Base-by-base conservation (phyloP, 2,329 filamentous ascomycete genomes). In the Xylaria sp. region DNA sequence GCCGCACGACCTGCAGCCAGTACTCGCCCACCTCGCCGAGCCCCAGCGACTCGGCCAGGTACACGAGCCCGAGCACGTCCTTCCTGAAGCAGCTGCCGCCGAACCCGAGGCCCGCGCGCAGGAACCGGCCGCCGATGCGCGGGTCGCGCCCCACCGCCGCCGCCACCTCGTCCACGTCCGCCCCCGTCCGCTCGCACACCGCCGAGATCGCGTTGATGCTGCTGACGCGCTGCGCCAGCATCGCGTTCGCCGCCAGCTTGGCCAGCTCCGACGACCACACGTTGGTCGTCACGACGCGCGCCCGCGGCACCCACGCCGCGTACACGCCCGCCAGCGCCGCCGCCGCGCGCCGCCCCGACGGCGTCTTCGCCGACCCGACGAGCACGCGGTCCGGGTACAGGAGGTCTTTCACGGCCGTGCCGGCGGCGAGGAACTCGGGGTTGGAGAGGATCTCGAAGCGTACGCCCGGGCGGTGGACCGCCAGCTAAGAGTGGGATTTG, bases 1-100 rank as follows among this genome's bases (percentile, higher is more conserved):
- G n/a, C n/a, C n/a, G n/a, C n/a, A n/a, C n/a, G n/a, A 93, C 88
- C 52, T 85, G 80, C 55, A 79, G 78, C 89, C 89, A 93, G 74
- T 92, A 92, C 59, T 85, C 81, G 29, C 85, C 87, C 0, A 92
- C 88, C 63, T 92, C 87, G 3, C 81, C 79, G 9, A 92, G 76
- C 47, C 86, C 82, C 50, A 91, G 77, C 2, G 81, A 84, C 63
- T 90, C 86, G 16, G 89, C 86, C 24, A 92, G 78, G 72, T 92
- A 91, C 17, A 87, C 82, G 37, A 93, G 75, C 70, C 83, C 89
- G 44, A 90, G 77, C 39, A 92, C 83, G 66, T 93, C 90, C 72
- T 93, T 93, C 71, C 88, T 85, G 78, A 93, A 92, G 72, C 90
- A 93, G 56, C 85, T 89, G 18, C 90, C 90, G 50, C 90, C 89